Evolutionary conservation across 176 grass and related monocot genomes (phyloP).

Genomic region (Oryza glumipatula): DNA sequence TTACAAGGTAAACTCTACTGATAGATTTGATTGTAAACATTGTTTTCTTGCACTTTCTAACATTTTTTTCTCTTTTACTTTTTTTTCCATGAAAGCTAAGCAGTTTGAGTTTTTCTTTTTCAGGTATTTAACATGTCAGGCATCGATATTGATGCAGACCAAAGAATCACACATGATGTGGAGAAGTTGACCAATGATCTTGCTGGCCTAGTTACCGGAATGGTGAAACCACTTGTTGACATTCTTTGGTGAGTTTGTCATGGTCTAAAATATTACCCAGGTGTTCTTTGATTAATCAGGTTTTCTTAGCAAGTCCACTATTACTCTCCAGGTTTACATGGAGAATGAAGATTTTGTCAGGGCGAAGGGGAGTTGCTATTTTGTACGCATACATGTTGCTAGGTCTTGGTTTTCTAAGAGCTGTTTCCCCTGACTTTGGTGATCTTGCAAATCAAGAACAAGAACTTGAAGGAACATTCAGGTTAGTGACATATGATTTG

Average conservation of each 20-base stretch:
- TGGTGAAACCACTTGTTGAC: conserved; percentile 97
- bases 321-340: conserved; percentile 89
- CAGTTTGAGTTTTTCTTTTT: not conserved
- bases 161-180: conserved; percentile 94
- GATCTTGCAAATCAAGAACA: conserved; percentile 89
- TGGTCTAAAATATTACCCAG: conserved; percentile 2
- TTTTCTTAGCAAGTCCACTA: conserved; percentile 35
- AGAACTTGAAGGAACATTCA: conserved; percentile 93
- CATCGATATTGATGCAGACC: conserved; percentile 87
- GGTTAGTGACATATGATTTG: conserved; percentile 52
- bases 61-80: not conserved
- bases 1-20: conserved; percentile 61
- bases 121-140: conserved; percentile 88
- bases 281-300: conserved; percentile 22
- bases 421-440: conserved; percentile 88
- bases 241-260: conserved; percentile 80
- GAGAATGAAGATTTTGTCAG: conserved; percentile 98
- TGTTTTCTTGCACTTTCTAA: conserved; percentile 18
- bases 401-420: conserved; percentile 94
- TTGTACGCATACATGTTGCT: conserved; percentile 95
- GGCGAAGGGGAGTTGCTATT: conserved; percentile 91
- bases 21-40: conserved; percentile 1
- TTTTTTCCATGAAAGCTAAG: conserved; percentile 12
- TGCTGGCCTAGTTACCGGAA: conserved; percentile 89
- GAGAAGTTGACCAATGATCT: conserved; percentile 95